Evolutionary conservation across 2,329 filamentous ascomycete genomes (phyloP).

Genomic region (Alternaria arborescens): DNA sequence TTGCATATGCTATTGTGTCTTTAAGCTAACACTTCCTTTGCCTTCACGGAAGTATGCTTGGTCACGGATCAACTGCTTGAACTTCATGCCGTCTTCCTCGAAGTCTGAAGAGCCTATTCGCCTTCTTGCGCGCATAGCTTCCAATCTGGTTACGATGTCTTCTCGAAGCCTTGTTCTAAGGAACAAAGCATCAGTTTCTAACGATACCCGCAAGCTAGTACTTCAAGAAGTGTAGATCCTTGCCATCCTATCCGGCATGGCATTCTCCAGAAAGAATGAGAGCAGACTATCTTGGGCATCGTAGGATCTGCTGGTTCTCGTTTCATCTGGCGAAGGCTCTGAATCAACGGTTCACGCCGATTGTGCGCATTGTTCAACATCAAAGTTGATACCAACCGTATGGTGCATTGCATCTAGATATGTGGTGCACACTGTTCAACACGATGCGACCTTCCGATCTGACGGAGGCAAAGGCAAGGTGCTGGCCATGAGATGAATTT

Average conservation of each 20-base stretch:
- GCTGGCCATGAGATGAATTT: background rate
- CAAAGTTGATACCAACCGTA: background rate
- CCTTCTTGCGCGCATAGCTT: background rate
- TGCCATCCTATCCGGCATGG: background rate
- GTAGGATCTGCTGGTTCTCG: background rate
- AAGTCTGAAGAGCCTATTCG: background rate
- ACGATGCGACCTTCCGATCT: background rate
- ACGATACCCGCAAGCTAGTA: background rate
- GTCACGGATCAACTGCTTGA: background rate
- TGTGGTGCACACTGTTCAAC: background rate
- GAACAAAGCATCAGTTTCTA: background rate
- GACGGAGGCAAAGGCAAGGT: background rate
- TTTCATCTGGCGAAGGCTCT: conserved; percentile 1
- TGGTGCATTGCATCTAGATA: background rate
- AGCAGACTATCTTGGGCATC: background rate
- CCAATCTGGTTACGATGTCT: too few species aligned
- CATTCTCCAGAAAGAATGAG: background rate
- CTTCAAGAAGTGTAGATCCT: background rate
- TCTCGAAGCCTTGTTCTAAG: background rate
- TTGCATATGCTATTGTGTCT: background rate
- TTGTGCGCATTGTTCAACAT: background rate
- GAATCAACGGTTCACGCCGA: conserved; percentile 1
- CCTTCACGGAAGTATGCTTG: background rate
- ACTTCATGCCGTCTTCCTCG: background rate
- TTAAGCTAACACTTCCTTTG: background rate